phyloP scores from a whole-genome alignment of 2,329 filamentous ascomycete species.

The Fusarium goolgardi region DNA sequence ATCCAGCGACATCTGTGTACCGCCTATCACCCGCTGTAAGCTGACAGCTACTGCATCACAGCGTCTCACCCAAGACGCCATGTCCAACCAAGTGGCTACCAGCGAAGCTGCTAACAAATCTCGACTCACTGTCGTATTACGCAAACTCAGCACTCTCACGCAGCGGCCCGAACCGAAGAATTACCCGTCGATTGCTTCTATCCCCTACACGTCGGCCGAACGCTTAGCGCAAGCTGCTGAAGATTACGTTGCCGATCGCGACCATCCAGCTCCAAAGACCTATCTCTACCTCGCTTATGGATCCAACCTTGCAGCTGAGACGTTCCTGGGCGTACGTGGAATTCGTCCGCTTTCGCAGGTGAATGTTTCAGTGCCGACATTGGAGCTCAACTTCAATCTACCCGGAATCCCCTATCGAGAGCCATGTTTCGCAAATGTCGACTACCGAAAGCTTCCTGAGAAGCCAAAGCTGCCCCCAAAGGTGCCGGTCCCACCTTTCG shows the following conservation, averaged over 20 bases:
- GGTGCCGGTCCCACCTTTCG: slow-evolving; percentile 44
- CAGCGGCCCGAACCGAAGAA: slow-evolving; percentile 37
- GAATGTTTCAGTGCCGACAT: slow-evolving; percentile 82
- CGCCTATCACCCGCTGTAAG: slow-evolving; percentile 16
- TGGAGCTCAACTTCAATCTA: slow-evolving; percentile 86
- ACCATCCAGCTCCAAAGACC: slow-evolving; percentile 55
- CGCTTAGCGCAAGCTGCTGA: slow-evolving; percentile 49
- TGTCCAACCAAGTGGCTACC: slow-evolving; percentile 25
- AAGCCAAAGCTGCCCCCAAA: slow-evolving; percentile 51
- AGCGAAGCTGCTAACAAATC: slow-evolving; percentile 19
- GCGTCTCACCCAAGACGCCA: slow-evolving; percentile 12
- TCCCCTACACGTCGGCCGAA: slow-evolving; percentile 48
- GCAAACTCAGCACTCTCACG: slow-evolving; percentile 42
- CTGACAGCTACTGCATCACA: slow-evolving; percentile 11
- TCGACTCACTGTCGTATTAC: slow-evolving; percentile 36
- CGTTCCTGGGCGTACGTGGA: slow-evolving; percentile 80
- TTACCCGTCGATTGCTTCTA: slow-evolving; percentile 49
- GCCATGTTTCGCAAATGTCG: slow-evolving; percentile 91
- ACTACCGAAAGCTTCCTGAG: slow-evolving; percentile 65
- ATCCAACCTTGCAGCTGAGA: slow-evolving; percentile 84
- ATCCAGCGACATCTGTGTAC: neutral
- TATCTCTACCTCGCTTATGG: slow-evolving; percentile 90
- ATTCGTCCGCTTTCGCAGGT: slow-evolving; percentile 84
- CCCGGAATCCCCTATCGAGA: slow-evolving; percentile 87
- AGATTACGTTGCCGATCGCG: slow-evolving; percentile 39